Evolutionary conservation across 805 yeast species (phyloP), one percentile per base, ranked within the genome.

Genomic region (Maudiozyma bulderi): DNA sequence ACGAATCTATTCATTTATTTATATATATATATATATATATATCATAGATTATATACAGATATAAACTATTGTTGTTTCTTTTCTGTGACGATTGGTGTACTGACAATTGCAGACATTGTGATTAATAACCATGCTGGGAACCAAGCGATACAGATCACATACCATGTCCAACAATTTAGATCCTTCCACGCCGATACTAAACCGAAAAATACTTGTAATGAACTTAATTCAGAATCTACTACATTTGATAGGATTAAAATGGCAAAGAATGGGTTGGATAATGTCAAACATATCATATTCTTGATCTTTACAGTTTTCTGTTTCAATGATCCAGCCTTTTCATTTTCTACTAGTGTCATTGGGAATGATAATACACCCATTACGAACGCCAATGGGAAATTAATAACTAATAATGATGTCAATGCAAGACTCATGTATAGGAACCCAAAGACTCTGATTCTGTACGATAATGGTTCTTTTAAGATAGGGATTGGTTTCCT

Each of bases 101-200:
- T 41, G 5, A 26, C 38, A 10, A 54, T 11, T 2, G 56, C 39
- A 2, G 73, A 67, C n/a, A 61, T 44, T 1, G 65, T 63, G 10
- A 68, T 56, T 13, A 69, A 57, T 3, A 80, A 42, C 98, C 98
- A 91, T 5, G 81, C 74, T 3, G 97, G 95, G 38, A 82, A 63
- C 95, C 96, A 89, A 0, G 88, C 86, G 40, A 82, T 68, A 40
- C 80, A 71, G 1, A 89, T 61, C 28, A 86, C 76, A 49, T 78
- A 74, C 90, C 95, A 88, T 0, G 95, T 85, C 91, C 95, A 88
- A 51, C 85, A 82, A 49, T 84, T 84, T 49, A 86, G 67, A 38
- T 81, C 77, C 29, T 70, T 60, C 84, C 90, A 86, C 3, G 87
- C 79, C 30, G 76, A 71, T 9, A 82, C 62, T 13, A 89, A 68